Evolutionary conservation across 2,329 filamentous ascomycete genomes (phyloP), one percentile per base, ranked within the genome.

Genomic region (Rhinocladiella mackenziei): DNA sequence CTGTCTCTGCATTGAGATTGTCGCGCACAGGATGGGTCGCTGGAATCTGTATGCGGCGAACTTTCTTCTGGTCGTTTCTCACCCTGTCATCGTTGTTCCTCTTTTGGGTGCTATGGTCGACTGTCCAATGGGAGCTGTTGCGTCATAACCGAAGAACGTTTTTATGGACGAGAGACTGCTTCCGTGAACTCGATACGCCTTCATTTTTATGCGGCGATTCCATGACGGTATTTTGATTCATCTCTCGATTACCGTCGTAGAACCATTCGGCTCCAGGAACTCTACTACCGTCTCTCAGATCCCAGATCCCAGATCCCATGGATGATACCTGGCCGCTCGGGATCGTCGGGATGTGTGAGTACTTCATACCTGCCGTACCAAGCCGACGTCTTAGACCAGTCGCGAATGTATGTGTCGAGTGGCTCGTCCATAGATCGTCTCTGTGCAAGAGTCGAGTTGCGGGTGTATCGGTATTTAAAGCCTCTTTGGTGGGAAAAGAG

Each of bases 241-340:
- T 22, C 14, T 43, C 40, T 11, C 40, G 50, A 25, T 37, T 23
- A 13, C 42, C 47, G 10, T 25, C 20, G 30, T 53, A 55, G 39
- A 55, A 56, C 50, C 51, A 48, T n/a, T 53, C 45, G 6, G 30
- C 26, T 9, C 40, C 52, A n/a, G 31, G 33, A 9, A 39, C 41
- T 29, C 26, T 20, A 20, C 18, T 33, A 11, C 45, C 50, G 14
- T 51, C 39, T 30, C 32, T 26, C 11, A 32, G 14, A 28, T 56
- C 49, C 55, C 55, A 32, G 14, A 28, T 56, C 49, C 55, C 55
- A 57, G 18, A 54, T 36, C 9, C 55, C 55, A 25, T 54, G 51
- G 10, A 51, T 30, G 23, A 57, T 34, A 2, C 20, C 31, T 6
- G 22, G 45, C 8, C 46, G 32, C 20, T 19, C 13, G 3, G 40